A percentile compares a stretch with the other conserved stretches of the same genome.
phyloP scores from a whole-genome alignment of 1,284 basidiomycete genomes.

The Coniferiporia weirii region DNA sequence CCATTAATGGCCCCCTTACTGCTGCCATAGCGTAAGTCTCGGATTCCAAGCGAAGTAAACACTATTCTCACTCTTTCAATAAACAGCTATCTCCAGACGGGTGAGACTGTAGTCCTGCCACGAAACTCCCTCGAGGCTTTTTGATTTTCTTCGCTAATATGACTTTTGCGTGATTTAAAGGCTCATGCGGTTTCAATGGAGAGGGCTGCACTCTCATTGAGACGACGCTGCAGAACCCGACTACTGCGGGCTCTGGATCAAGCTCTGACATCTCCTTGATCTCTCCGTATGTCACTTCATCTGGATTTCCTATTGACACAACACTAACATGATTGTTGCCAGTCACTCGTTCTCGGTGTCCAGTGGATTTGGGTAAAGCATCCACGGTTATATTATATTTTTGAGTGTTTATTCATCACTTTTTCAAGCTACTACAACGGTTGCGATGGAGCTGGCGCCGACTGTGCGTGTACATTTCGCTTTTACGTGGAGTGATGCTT shows the following conservation, averaged over 20 bases:
- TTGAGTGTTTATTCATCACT: not conserved
- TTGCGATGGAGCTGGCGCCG: slow-evolving; percentile 21
- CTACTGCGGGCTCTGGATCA: slow-evolving; percentile 20
- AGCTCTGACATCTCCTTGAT: slow-evolving; percentile 23
- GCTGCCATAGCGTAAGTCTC: slow-evolving; percentile 19
- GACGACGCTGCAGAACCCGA: slow-evolving; percentile 22
- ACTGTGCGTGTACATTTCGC: slow-evolving; percentile 15
- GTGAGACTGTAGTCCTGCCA: not conserved
- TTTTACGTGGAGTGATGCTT: not conserved
- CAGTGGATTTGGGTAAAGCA: slow-evolving; percentile 19
- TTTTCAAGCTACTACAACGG: slow-evolving; percentile 20
- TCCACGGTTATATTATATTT: not conserved
- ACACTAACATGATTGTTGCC: slow-evolving; percentile 7
- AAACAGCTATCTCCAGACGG: slow-evolving; percentile 13
- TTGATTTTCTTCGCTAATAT: not conserved
- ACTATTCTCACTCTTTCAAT: not conserved
- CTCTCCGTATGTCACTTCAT: slow-evolving; percentile 8
- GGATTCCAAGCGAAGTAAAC: not conserved
- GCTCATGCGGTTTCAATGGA: slow-evolving; percentile 22
- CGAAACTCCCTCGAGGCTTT: no score
- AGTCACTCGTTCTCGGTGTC: slow-evolving; percentile 22
- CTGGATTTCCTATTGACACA: not conserved
- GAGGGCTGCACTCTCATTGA: slow-evolving; percentile 22
- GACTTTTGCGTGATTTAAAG: slow-evolving; percentile 2
- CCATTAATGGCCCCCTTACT: slow-evolving; percentile 18